These are phyloP conservation scores for Brassica carinata DNA, from an alignment of 345 rosid genomes.

Conservation along the genomic window DNA sequence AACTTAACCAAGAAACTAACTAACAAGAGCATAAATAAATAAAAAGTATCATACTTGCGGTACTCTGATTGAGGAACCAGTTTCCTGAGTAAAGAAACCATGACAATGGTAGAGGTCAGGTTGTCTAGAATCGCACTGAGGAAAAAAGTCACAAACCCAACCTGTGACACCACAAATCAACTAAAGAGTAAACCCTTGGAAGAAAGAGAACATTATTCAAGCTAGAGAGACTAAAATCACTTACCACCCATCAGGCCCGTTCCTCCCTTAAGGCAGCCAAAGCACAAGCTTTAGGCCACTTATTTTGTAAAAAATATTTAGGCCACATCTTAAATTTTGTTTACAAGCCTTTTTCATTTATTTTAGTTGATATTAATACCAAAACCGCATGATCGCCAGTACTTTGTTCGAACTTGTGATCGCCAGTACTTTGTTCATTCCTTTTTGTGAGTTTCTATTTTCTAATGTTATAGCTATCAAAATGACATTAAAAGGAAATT, in stretches of 20 bases:
- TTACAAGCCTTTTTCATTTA: too few relatives aligned
- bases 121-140: conserved; percentile 67
- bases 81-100: conserved; percentile 92
- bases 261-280: too few relatives aligned
- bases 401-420: too few relatives aligned
- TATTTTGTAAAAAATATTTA: too few relatives aligned
- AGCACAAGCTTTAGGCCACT: too few relatives aligned
- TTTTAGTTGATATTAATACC: too few relatives aligned
- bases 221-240: conserved; percentile 32
- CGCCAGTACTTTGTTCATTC: too few relatives aligned
- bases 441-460: too few relatives aligned
- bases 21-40: conserved; percentile 1
- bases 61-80: conserved; percentile 85
- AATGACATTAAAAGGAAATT: too few relatives aligned
- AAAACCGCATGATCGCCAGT: too few relatives aligned
- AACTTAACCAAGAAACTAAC: neutral
- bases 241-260: conserved; percentile 34
- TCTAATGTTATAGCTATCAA: too few relatives aligned
- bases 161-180: conserved; percentile 51
- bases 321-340: too few relatives aligned
- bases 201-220: conserved; percentile 8
- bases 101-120: conserved; percentile 53
- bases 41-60: conserved; percentile 69
- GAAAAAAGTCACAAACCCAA: conserved; percentile 90
- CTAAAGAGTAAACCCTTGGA: neutral